A percentile compares a stretch with the other conserved stretches of the same genome.
Evolutionary conservation across 768 basidiomycete genomes (phyloP).

Genomic region (Nevesoporus exiguus): DNA sequence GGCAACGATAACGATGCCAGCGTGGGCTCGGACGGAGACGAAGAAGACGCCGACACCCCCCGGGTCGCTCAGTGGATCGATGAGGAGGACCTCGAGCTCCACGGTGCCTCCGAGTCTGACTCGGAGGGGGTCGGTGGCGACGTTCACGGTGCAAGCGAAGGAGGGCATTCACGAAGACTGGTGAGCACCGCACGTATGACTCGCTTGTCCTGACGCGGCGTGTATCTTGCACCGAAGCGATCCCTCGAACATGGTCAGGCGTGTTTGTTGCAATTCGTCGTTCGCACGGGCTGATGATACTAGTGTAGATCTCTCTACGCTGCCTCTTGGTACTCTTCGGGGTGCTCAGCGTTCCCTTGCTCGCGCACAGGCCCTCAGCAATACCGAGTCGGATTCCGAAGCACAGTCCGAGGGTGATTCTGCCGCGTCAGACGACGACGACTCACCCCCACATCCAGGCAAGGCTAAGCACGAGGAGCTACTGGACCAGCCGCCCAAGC

Average conservation of each 20-base stretch:
- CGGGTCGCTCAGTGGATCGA: constrained; percentile 63
- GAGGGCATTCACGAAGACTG: constrained; percentile 13
- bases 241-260: constrained; percentile 28
- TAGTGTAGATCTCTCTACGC: constrained; percentile 47
- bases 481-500: constrained; percentile 40
- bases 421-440: constrained; percentile 11
- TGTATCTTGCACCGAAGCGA: constrained; percentile 13
- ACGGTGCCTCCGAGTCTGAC: constrained; percentile 1
- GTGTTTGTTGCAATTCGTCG: neutral
- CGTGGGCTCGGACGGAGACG: constrained; percentile 9
- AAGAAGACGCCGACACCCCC: constrained; percentile 40
- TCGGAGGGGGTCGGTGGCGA: constrained; percentile 11
- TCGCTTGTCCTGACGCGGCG: neutral
- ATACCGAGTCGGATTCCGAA: constrained; percentile 36
- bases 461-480: constrained; percentile 36
- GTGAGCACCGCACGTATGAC: constrained; percentile 4
- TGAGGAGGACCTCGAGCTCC: constrained; percentile 38
- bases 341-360: constrained; percentile 59
- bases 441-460: constrained; percentile 2
- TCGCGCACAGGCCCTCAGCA: constrained; percentile 38
- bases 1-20: constrained; percentile 31
- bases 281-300: constrained; percentile 6
- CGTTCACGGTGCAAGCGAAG: neutral
- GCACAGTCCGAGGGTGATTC: constrained; percentile 16
- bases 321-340: constrained; percentile 64